These are phyloP conservation scores for Candida taoyuanica DNA, from an alignment of 805 yeast species.

Conservation along the genomic window DNA sequence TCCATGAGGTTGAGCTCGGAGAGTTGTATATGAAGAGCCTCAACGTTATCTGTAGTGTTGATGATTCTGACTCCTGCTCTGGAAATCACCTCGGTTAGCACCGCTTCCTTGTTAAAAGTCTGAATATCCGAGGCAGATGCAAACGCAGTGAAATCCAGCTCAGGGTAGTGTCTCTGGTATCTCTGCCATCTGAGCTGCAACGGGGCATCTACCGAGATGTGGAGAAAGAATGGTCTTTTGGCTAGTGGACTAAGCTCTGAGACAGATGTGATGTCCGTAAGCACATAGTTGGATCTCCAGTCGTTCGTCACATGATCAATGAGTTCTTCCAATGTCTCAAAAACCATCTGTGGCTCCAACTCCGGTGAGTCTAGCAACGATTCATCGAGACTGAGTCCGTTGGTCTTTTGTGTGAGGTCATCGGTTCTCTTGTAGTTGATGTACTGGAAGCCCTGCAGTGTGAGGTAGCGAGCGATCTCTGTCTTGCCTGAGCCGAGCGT, in stretches of 20 bases:
- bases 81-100: conserved; percentile 38
- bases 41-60: conserved; percentile 39
- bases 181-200: conserved; percentile 38
- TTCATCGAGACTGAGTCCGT: conserved; percentile 17
- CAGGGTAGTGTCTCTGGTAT: conserved; percentile 26
- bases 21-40: conserved; percentile 35
- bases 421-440: conserved; percentile 25
- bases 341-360: conserved; percentile 28
- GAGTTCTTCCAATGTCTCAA: conserved; percentile 40
- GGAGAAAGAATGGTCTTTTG: conserved; percentile 81
- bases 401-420: conserved; percentile 6
- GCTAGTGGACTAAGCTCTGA: conserved; percentile 42
- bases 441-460: conserved; percentile 46
- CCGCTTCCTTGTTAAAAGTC: conserved; percentile 23
- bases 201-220: conserved; percentile 75
- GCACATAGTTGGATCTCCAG: conserved; percentile 62
- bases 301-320: conserved; percentile 57
- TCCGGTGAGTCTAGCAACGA: conserved; percentile 9
- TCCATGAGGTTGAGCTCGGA: conserved; percentile 43
- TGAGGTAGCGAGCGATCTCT: conserved; percentile 55
- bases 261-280: conserved; percentile 43
- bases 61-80: conserved; percentile 55
- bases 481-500: conserved; percentile 62
- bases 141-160: conserved; percentile 31
- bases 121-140: conserved; percentile 34